These are phyloP conservation scores for Colletotrichum sp. DNA, from an alignment of 2,329 filamentous ascomycete genomes.

Conservation along the genomic window DNA sequence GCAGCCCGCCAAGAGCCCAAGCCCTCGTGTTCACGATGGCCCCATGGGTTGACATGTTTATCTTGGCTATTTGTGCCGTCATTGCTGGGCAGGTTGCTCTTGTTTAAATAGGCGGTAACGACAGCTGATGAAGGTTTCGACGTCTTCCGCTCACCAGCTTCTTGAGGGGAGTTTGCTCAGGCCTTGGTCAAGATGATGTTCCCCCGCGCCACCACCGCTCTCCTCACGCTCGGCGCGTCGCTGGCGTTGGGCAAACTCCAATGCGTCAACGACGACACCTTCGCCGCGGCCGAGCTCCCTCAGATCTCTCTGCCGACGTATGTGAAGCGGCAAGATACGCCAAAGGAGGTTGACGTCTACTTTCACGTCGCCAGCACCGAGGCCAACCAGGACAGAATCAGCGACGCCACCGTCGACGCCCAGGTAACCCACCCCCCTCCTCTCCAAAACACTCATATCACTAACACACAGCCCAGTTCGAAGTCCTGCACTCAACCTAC, in stretches of 20 bases:
- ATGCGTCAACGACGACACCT: constrained; percentile 4
- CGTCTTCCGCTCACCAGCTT: too few relatives aligned
- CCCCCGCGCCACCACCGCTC: background rate
- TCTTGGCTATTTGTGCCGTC: background rate
- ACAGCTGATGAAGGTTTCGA: too few relatives aligned
- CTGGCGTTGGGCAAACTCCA: background rate
- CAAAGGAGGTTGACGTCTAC: constrained; percentile 36
- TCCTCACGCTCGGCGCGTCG: background rate
- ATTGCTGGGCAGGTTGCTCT: background rate
- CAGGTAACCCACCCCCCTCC: background rate
- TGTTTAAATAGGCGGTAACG: background rate
- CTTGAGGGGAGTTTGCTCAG: too few relatives aligned
- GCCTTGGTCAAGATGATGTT: background rate
- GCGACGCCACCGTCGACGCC: background rate
- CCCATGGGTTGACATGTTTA: background rate
- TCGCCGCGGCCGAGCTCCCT: background rate
- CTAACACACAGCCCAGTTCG: background rate
- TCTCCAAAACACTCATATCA: background rate
- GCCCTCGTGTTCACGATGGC: constrained; percentile 7
- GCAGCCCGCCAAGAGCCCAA: background rate
- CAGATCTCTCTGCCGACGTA: background rate
- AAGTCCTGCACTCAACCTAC: constrained; percentile 9
- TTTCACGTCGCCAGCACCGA: constrained; percentile 56
- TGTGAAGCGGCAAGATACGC: constrained; percentile 3
- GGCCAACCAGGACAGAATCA: constrained; percentile 38